Conservation (phyloP, 176 grass and related monocot species). For the Hsuehochloa calcarea region DNA sequence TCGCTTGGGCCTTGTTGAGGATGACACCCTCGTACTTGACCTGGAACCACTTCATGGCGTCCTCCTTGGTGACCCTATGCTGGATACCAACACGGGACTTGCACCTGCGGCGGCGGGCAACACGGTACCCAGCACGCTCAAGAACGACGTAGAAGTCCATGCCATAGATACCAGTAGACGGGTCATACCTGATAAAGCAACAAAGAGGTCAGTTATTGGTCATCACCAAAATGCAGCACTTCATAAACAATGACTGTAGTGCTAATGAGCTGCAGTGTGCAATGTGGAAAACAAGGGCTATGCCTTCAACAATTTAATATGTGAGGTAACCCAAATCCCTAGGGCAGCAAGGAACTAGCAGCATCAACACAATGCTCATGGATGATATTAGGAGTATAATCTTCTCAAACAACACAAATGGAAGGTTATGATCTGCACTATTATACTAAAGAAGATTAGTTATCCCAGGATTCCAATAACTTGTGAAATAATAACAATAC, state of each 20-base stretch:
- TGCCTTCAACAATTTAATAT: background rate
- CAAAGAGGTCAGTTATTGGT: background rate
- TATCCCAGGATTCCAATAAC: background rate
- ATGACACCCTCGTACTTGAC: conserved; percentile 75
- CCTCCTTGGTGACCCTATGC: conserved; percentile 65
- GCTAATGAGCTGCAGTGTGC: background rate
- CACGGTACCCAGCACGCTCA: conserved; percentile 56
- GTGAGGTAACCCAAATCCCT: background rate
- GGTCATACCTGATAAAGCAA: conserved; percentile 46
- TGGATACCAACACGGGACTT: conserved; percentile 60
- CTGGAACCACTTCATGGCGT: conserved; percentile 79
- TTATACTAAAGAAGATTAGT: background rate
- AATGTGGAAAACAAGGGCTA: background rate
- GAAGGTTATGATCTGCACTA: background rate
- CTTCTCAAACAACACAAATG: background rate
- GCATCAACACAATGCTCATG: background rate
- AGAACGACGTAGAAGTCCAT: conserved; percentile 66
- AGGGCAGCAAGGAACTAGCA: background rate
- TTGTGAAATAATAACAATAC: background rate
- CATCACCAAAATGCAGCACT: background rate
- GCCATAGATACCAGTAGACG: conserved; percentile 63
- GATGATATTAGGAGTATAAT: background rate
- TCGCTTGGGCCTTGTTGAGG: conserved; percentile 59
- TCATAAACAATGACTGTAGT: background rate
- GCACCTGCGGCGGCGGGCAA: conserved; percentile 55